These are phyloP conservation scores for Kwoniella shivajii DNA, from an alignment of 1,284 basidiomycete species.

Conservation along the genomic window DNA sequence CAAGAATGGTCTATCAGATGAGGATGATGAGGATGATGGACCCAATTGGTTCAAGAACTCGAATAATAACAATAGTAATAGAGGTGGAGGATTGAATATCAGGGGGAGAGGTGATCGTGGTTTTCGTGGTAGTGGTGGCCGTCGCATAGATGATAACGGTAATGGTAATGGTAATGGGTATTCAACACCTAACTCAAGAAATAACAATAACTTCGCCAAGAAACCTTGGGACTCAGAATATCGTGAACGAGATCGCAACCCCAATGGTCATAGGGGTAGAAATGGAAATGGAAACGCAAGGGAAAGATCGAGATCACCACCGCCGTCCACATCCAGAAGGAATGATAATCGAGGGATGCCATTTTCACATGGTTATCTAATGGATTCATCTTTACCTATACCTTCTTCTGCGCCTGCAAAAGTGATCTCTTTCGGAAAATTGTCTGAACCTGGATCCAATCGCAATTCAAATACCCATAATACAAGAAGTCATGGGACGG, in stretches of 20 bases:
- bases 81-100: neutral
- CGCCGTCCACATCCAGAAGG: neutral
- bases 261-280: neutral
- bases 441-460: conserved; percentile 13
- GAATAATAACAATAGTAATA: neutral
- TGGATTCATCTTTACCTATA: conserved; percentile 5
- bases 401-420: conserved; percentile 16
- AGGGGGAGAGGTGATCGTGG: neutral
- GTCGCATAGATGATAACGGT: too few relatives aligned
- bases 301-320: conserved; percentile 10
- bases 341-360: conserved; percentile 6
- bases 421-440: conserved; percentile 17
- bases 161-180: neutral
- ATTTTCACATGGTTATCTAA: conserved; percentile 18
- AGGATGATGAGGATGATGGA: conserved; percentile 11
- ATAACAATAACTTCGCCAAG: neutral
- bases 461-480: too few relatives aligned
- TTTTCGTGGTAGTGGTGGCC: neutral
- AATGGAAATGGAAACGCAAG: neutral
- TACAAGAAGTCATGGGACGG: neutral
- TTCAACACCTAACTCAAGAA: conserved; percentile 6
- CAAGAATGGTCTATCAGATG: neutral
- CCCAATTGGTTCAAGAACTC: conserved; percentile 16
- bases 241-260: conserved; percentile 12
- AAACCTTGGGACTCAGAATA: conserved; percentile 24